phyloP scores from a whole-genome alignment of 257 asterid species.

The Cordia subcordata region DNA sequence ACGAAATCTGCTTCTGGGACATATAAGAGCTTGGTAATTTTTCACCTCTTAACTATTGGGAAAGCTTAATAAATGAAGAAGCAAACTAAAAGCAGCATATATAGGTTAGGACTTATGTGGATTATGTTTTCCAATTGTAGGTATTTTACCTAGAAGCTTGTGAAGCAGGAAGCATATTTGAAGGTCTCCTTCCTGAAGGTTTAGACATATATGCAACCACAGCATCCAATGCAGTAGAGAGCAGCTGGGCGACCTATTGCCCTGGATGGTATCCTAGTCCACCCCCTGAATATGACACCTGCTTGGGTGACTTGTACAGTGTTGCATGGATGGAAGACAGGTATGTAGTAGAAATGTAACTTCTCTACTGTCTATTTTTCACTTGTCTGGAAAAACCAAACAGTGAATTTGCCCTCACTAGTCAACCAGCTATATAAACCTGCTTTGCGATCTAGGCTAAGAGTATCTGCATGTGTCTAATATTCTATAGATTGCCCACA shows the following conservation, averaged over 20 bases:
- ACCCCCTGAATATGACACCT: conserved; percentile 80
- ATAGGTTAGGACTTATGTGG: too few species aligned
- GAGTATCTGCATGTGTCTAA: too few species aligned
- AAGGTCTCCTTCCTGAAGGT: conserved; percentile 87
- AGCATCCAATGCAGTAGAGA: conserved; percentile 92
- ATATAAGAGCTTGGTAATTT: conserved; percentile 71
- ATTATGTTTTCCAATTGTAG: too few species aligned
- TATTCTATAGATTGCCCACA: too few species aligned
- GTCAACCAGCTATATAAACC: not conserved
- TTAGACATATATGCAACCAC: conserved; percentile 89
- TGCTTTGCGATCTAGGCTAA: not conserved
- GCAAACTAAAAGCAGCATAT: too few species aligned
- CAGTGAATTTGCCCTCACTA: too few species aligned
- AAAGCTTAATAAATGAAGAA: too few species aligned
- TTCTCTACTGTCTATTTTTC: not conserved
- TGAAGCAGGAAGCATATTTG: conserved; percentile 94
- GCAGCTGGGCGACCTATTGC: conserved; percentile 98
- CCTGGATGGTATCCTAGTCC: conserved; percentile 87
- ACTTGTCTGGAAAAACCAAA: too few species aligned
- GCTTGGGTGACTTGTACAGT: conserved; percentile 94
- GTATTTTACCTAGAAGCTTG: conserved; percentile 98
- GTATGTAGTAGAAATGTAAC: conserved; percentile 26
- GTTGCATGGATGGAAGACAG: conserved; percentile 99
- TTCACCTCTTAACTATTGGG: too few species aligned
- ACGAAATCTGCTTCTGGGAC: conserved; percentile 80